Conservation (phyloP, 129 eudicot species). For the Logfia minima region DNA sequence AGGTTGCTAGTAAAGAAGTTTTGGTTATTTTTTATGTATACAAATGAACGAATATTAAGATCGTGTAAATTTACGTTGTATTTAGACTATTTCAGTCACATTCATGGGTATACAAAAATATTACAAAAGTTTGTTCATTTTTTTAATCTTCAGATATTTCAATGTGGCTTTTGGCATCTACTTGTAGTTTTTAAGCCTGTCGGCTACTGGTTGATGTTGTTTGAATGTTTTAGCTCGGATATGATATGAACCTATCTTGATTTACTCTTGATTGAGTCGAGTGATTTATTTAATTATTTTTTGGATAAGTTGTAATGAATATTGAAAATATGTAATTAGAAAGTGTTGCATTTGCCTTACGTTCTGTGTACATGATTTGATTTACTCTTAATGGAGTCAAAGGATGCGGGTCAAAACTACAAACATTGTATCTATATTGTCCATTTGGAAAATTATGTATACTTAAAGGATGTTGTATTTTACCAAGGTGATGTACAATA, state of each 20-base stretch:
- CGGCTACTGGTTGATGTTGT: neutral
- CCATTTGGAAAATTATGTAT: neutral
- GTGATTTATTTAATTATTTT: neutral
- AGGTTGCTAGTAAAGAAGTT: constrained; percentile 15
- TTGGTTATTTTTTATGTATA: constrained; percentile 9
- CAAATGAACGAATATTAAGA: constrained; percentile 6
- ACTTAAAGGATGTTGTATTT: no score
- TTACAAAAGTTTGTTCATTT: neutral
- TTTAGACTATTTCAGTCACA: constrained; percentile 10
- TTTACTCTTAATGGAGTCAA: neutral
- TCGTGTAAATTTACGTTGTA: constrained; percentile 10
- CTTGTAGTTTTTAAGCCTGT: neutral
- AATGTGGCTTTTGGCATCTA: neutral
- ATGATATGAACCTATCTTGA: neutral
- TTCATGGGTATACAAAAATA: constrained; percentile 11
- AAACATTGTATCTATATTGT: neutral
- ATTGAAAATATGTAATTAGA: neutral
- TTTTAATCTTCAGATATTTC: neutral
- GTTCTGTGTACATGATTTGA: neutral
- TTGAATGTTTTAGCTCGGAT: neutral
- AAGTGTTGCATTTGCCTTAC: neutral
- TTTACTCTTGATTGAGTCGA: neutral
- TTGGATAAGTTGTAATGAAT: neutral
- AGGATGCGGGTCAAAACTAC: neutral
- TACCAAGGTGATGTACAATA: no score